Evolutionary conservation across 768 basidiomycete species (phyloP).

Genomic region (Russula abietina): DNA sequence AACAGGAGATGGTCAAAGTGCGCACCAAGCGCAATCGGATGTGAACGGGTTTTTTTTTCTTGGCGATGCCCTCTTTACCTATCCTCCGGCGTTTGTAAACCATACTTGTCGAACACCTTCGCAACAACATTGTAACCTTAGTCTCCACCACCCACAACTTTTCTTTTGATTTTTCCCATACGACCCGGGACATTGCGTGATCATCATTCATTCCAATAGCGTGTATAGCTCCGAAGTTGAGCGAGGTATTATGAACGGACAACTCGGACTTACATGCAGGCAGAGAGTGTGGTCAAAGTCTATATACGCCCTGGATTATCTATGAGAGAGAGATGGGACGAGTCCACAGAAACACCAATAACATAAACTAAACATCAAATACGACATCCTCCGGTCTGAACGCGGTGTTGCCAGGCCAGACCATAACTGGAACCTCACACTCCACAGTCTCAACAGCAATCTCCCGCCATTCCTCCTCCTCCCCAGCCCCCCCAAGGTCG

Average conservation of each 20-base stretch:
- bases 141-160: background rate
- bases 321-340: background rate
- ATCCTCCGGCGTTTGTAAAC: slow-evolving; percentile 6
- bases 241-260: too few species aligned
- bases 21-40: slow-evolving; percentile 23
- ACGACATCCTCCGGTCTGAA: slow-evolving; percentile 75
- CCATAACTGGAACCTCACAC: slow-evolving; percentile 84
- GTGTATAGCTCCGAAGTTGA: too few species aligned
- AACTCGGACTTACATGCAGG: background rate
- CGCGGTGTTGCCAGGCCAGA: slow-evolving; percentile 87
- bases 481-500: slow-evolving; percentile 31
- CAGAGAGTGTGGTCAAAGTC: background rate
- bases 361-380: slow-evolving; percentile 52
- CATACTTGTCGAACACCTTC: slow-evolving; percentile 7
- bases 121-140: slow-evolving; percentile 15
- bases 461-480: slow-evolving; percentile 50
- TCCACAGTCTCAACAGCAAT: slow-evolving; percentile 83
- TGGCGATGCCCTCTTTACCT: background rate
- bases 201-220: too few species aligned
- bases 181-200: background rate
- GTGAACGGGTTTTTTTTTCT: slow-evolving; percentile 3
- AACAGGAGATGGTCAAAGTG: slow-evolving; percentile 22
- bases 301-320: slow-evolving; percentile 5
- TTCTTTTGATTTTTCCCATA: background rate
- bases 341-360: background rate